Percentiles rank a stretch among this genome's conserved stretches.
These are phyloP conservation scores for Pseudogymnoascus sp. DNA, from an alignment of 2,329 filamentous ascomycete species.

Conservation along the genomic window DNA sequence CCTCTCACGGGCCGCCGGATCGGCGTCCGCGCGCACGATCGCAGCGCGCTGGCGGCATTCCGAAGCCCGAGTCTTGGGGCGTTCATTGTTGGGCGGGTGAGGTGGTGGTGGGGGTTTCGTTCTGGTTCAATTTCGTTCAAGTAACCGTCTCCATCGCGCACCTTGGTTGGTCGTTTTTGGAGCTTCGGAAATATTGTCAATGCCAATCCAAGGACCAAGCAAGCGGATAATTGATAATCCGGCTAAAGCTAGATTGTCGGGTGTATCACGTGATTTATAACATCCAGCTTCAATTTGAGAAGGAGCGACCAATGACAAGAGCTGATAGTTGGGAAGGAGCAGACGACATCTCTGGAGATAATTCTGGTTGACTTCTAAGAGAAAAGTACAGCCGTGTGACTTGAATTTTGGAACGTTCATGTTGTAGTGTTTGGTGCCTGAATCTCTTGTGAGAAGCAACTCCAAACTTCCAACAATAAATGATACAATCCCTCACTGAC, in stretches of 20 bases:
- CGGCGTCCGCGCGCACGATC: not conserved
- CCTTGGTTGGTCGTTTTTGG: not conserved
- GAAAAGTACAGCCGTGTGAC: not conserved
- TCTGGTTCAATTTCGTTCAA: not conserved
- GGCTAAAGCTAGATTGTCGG: not conserved
- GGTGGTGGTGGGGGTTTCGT: not conserved
- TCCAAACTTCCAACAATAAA: not conserved
- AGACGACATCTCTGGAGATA: no score
- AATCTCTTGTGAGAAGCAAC: not conserved
- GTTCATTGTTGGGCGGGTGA: not conserved
- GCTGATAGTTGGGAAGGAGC: not conserved
- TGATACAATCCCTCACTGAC: not conserved
- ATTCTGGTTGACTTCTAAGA: not conserved
- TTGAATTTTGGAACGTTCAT: not conserved
- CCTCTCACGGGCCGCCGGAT: conserved; percentile 7
- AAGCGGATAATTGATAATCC: not conserved
- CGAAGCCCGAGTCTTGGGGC: not conserved
- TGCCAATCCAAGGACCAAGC: not conserved
- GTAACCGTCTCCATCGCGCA: conserved; percentile 8
- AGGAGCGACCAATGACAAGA: not conserved
- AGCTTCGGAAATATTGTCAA: conserved; percentile 6
- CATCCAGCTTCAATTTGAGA: not conserved
- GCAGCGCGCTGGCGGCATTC: not conserved
- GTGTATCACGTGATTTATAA: not conserved
- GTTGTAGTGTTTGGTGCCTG: not conserved